Evolutionary conservation across 352 stramenopile species (phyloP).

Genomic region (Globisporangium alternatum): DNA sequence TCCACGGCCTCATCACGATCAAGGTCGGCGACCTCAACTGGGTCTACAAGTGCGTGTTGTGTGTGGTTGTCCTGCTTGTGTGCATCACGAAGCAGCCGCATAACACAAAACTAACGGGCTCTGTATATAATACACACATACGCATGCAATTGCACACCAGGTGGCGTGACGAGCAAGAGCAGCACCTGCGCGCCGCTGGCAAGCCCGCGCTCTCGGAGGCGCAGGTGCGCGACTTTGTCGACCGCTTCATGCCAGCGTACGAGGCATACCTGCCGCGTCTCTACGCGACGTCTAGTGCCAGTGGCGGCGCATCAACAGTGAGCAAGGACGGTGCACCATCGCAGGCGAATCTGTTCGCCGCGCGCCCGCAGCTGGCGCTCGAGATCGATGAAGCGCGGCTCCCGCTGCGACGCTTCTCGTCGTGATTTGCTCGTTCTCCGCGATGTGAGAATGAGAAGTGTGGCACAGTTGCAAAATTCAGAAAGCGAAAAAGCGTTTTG

Average conservation of each 20-base stretch:
- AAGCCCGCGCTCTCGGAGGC: conserved; percentile 60
- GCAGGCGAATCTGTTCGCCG: conserved; percentile 22
- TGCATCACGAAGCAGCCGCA: background rate
- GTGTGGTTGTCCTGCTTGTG: background rate
- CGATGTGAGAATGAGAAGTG: background rate
- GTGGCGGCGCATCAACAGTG: background rate
- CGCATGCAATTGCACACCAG: conserved; percentile 19
- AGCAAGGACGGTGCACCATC: background rate
- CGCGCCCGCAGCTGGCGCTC: conserved; percentile 51
- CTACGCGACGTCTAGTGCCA: conserved; percentile 28
- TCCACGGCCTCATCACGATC: conserved; percentile 72
- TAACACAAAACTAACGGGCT: background rate
- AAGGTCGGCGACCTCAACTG: conserved; percentile 70
- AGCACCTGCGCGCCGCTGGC: conserved; percentile 48
- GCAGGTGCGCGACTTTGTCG: conserved; percentile 82
- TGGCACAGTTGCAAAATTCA: background rate
- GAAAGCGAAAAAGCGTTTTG: background rate
- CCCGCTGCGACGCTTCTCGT: conserved; percentile 16
- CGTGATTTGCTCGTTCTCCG: background rate
- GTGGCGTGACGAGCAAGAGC: conserved; percentile 82
- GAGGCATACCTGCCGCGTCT: conserved; percentile 58
- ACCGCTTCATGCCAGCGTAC: conserved; percentile 87
- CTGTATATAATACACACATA: background rate
- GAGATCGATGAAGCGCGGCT: conserved; percentile 48
- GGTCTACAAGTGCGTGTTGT: conserved; percentile 71